These are phyloP conservation scores for Castanopsis chinensis DNA, from an alignment of 306 rosid genomes.

Conservation along the genomic window DNA sequence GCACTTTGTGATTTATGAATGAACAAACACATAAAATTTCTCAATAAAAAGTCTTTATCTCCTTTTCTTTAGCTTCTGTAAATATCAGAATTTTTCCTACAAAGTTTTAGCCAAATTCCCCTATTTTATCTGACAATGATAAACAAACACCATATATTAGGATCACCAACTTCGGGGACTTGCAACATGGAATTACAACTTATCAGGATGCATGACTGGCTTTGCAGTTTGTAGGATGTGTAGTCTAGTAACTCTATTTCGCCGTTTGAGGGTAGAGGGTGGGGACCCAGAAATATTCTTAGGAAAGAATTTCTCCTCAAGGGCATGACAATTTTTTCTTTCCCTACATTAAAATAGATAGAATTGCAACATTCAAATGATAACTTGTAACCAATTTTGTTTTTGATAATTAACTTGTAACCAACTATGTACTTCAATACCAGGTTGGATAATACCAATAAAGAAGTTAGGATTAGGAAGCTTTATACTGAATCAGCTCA, in stretches of 20 bases:
- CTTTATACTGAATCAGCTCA: neutral
- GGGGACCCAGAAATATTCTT: neutral
- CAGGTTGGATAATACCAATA: neutral
- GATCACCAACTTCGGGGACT: neutral
- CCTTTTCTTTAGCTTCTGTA: neutral
- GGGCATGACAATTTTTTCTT: neutral
- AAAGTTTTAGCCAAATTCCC: neutral
- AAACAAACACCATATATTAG: neutral
- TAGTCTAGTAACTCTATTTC: neutral
- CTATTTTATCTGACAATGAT: neutral
- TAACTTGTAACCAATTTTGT: neutral
- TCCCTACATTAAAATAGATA: too few species aligned
- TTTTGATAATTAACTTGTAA: neutral
- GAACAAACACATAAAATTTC: too few species aligned
- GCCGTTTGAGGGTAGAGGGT: neutral
- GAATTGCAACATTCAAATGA: neutral
- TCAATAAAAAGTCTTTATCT: neutral
- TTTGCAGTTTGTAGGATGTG: neutral
- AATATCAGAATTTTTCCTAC: neutral
- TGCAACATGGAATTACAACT: neutral
- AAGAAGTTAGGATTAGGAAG: slow-evolving; percentile 2
- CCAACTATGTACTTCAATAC: neutral
- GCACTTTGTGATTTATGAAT: too few species aligned
- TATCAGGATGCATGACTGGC: too few species aligned
- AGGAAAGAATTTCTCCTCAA: neutral